Evolutionary conservation across 129 eudicot species (phyloP).

Genomic region (Artemisia argyi): DNA sequence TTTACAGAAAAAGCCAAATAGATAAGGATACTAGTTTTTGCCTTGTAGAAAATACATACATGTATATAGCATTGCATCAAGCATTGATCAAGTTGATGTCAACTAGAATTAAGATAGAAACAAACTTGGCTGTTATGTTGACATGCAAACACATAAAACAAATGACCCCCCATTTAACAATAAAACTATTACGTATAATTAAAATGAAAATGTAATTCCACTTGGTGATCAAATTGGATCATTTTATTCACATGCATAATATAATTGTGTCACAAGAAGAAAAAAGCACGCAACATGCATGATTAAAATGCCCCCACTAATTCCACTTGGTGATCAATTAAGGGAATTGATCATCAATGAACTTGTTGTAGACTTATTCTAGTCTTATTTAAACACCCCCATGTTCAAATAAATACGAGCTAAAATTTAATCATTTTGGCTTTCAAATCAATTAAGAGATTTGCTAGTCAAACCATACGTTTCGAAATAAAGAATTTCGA

Average conservation of each 20-base stretch:
- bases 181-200: neutral
- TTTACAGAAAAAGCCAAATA: too few relatives aligned
- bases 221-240: conserved; percentile 32
- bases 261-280: neutral
- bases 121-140: conserved; percentile 12
- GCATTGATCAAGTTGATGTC: conserved; percentile 1
- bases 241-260: neutral
- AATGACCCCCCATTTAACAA: conserved; percentile 20
- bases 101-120: neutral
- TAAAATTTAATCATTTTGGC: too few relatives aligned
- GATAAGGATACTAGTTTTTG: too few relatives aligned
- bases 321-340: neutral
- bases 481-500: too few relatives aligned
- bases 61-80: too few relatives aligned
- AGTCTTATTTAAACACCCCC: too few relatives aligned
- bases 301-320: conserved; percentile 23
- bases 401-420: too few relatives aligned
- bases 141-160: conserved; percentile 25
- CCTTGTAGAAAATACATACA: too few relatives aligned
- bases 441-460: too few relatives aligned
- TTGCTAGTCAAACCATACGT: too few relatives aligned
- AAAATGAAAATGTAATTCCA: conserved; percentile 6
- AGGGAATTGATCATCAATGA: conserved; percentile 11
- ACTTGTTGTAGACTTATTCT: neutral
- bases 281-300: conserved; percentile 20